Base-by-base conservation (phyloP, 2,329 filamentous ascomycete species). In the Clarireedia monteithiana region DNA sequence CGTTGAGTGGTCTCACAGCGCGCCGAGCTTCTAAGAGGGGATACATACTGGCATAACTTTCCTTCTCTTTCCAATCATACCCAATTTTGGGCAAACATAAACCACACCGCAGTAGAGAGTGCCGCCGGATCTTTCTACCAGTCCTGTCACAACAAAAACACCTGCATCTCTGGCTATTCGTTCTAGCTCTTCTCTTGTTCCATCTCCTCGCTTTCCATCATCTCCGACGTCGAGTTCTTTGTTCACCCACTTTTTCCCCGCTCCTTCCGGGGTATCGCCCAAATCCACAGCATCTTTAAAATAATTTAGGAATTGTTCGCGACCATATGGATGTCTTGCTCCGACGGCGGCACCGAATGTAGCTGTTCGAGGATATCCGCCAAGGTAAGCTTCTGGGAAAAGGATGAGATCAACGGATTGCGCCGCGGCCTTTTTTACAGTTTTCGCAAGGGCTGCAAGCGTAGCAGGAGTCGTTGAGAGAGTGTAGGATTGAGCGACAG, bases 311-410 rank as follows among this genome's bases (percentile, higher is more conserved):
- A 86, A 96, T 66, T 95, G 89, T 26, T 95, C 89, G 17, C 91
- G 81, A 4, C 91, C 91, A 49, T 77, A 74, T 2, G 79, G 74
- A 0, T 80, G 78, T 39, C 91, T 84, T 15, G 78, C 76, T 4
- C 91, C 91, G 5, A 96, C 77, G 1, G 81, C 78, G 48, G 83
- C 84, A 4, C 91, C 91, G 66, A 96, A 96, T 50, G 76, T 75
- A 60, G 85, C 85, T 17, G 86, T 90, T 10, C 91, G 86, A 17
- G 92, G 92, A 68, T 96, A 96, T 1, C 91, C 92, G 48, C 92
- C 92, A 1, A 96, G 79, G 68, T 90, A 96, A 23, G 91, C 91
- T 74, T 97, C 91, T 0, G 92, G 92, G 59, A 96, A 91, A 52
- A 96, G 82, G 27, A 96, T 77, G 50, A 96, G 77, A 69, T 94